Evolutionary conservation across 805 yeast species (phyloP).

Genomic region (Zygoascus tannicola): DNA sequence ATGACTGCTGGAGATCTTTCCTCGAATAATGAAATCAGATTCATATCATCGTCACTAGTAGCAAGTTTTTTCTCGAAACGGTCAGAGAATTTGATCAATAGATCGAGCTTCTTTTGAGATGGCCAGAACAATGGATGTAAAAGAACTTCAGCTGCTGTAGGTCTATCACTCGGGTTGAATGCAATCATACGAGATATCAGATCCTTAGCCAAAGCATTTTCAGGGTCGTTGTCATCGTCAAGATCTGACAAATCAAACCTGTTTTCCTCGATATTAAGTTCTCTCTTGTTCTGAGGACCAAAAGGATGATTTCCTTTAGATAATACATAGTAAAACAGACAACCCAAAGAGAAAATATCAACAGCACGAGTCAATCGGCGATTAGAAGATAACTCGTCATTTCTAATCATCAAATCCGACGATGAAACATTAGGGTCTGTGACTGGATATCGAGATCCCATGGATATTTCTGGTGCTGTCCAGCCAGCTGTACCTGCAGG

Average conservation of each 20-base stretch:
- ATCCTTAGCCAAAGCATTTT: constrained; percentile 59
- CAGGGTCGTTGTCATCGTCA: constrained; percentile 22
- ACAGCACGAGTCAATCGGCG: constrained; percentile 48
- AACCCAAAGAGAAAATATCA: constrained; percentile 90
- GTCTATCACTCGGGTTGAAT: constrained; percentile 58
- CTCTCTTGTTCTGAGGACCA: constrained; percentile 84
- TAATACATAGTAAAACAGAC: constrained; percentile 81
- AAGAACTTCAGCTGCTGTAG: constrained; percentile 57
- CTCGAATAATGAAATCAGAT: constrained; percentile 48
- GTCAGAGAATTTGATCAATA: constrained; percentile 80
- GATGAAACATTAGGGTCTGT: background rate
- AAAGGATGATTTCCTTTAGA: constrained; percentile 86
- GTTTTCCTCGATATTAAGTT: constrained; percentile 63
- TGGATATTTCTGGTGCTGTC: constrained; percentile 80
- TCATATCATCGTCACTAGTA: constrained; percentile 68
- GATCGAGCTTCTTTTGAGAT: constrained; percentile 62
- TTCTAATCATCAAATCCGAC: background rate
- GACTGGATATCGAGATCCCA: constrained; percentile 12
- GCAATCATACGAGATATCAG: constrained; percentile 65
- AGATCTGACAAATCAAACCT: constrained; percentile 44
- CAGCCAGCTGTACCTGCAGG: constrained; percentile 98
- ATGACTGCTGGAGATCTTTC: constrained; percentile 36
- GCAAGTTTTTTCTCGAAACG: constrained; percentile 65
- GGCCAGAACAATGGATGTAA: constrained; percentile 89
- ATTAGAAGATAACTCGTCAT: constrained; percentile 6